Percentiles rank a stretch among this genome's conserved stretches.
These are phyloP conservation scores for Nicotiana obtusifolia DNA, from an alignment of 257 asterid species.

Conservation along the genomic window DNA sequence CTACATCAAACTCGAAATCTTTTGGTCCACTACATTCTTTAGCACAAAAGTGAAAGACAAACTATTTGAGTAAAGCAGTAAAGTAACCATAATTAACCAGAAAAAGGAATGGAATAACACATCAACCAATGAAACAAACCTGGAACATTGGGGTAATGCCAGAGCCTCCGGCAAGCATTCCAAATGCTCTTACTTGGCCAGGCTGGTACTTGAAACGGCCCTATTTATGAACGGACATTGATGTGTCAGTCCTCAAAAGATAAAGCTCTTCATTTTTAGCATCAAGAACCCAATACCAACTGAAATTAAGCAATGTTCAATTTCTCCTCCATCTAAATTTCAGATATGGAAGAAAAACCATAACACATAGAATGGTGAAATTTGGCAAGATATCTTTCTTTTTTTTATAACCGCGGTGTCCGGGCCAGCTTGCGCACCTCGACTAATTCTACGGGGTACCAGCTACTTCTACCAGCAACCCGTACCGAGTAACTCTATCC, in stretches of 20 bases:
- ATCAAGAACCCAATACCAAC: neutral
- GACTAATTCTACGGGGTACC: too few relatives aligned
- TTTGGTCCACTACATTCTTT: neutral
- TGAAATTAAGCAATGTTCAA: neutral
- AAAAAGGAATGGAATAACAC: neutral
- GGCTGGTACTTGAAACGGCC: conserved; percentile 45
- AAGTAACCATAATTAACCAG: neutral
- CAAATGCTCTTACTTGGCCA: conserved; percentile 43
- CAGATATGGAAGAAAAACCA: neutral
- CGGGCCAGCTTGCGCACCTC: too few relatives aligned
- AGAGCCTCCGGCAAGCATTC: conserved; percentile 53
- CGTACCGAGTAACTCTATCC: too few relatives aligned
- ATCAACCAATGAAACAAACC: conserved; percentile 14
- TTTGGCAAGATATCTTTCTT: neutral
- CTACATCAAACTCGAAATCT: neutral
- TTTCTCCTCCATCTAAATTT: neutral
- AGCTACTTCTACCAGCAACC: too few relatives aligned
- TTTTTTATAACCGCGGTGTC: too few relatives aligned
- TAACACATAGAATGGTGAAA: neutral
- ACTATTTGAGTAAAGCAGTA: neutral
- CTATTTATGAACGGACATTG: conserved; percentile 17
- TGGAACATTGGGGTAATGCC: conserved; percentile 55
- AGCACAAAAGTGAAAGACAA: neutral
- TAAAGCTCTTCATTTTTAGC: neutral
- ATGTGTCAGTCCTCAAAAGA: neutral